Conservation (phyloP, 129 eudicot genomes). For the Pittosporum tobira region DNA sequence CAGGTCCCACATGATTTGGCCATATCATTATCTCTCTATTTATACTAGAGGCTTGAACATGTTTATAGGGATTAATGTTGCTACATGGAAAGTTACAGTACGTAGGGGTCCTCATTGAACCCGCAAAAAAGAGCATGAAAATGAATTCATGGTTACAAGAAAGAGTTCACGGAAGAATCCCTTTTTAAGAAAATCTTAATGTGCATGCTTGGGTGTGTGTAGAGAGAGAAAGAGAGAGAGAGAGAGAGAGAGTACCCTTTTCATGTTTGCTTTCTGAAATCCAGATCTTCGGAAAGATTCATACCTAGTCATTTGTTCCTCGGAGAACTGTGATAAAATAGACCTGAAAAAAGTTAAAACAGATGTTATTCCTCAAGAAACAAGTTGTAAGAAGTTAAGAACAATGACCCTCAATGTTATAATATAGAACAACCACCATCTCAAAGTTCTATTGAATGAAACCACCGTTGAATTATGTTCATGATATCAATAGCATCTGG, state of each 20-base stretch:
- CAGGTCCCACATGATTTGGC: not conserved
- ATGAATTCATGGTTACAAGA: no score
- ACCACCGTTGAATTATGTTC: no score
- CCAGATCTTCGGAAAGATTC: conserved; percentile 93
- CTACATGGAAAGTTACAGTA: not conserved
- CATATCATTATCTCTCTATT: not conserved
- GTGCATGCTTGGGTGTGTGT: not conserved
- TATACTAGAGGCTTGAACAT: not conserved
- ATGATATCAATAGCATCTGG: no score
- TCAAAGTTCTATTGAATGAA: no score
- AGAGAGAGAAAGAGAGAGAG: not conserved
- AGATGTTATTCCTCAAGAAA: not conserved
- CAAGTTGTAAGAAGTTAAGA: not conserved
- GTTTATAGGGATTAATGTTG: not conserved
- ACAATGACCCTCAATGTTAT: no score
- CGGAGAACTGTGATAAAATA: conserved; percentile 72
- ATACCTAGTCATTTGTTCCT: conserved; percentile 89
- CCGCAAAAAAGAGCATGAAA: not conserved
- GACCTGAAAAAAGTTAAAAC: conserved; percentile 34
- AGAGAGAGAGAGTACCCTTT: conserved; percentile 41
- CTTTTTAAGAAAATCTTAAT: not conserved
- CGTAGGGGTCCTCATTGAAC: not conserved
- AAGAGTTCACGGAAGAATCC: no score
- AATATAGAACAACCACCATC: no score
- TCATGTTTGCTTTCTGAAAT: conserved; percentile 93